Conservation (phyloP, 352 stramenopile species). For the Pythium catenulatum region DNA sequence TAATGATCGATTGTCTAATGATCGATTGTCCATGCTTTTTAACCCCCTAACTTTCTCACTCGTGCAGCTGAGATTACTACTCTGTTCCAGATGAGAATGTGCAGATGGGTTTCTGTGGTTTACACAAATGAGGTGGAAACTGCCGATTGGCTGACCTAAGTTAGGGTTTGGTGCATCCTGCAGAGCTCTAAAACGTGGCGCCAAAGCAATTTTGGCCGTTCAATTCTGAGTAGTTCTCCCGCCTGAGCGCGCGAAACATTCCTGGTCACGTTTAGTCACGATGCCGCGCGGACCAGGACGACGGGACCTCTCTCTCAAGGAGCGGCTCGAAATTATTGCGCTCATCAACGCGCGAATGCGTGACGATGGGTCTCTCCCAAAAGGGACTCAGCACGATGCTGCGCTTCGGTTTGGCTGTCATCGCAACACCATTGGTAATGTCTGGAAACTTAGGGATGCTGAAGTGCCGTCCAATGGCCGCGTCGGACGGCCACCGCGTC, state of each 20-base stretch:
- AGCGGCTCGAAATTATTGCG: neutral
- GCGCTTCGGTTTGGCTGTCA: neutral
- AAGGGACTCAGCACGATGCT: neutral
- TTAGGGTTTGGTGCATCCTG: neutral
- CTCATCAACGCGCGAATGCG: neutral
- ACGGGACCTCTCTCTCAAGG: neutral
- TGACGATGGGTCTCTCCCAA: neutral
- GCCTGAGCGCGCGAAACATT: no score
- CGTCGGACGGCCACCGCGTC: neutral
- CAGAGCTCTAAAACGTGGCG: no score
- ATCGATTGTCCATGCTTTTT: no score
- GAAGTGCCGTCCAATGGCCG: neutral
- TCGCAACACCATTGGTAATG: neutral
- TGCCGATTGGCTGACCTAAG: neutral
- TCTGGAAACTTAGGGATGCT: neutral
- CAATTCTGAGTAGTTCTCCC: no score
- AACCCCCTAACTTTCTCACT: no score
- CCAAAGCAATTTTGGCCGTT: neutral
- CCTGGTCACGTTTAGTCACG: no score
- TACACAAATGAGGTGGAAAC: conserved; percentile 21
- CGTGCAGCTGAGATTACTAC: no score
- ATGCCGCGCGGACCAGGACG: neutral
- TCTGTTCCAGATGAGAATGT: conserved; percentile 10
- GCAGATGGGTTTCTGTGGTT: conserved; percentile 17
- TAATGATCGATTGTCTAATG: no score